Evolutionary conservation across 306 rosid genomes (phyloP), one percentile per base, ranked within the genome.

Genomic region (Carpinus fangiana): DNA sequence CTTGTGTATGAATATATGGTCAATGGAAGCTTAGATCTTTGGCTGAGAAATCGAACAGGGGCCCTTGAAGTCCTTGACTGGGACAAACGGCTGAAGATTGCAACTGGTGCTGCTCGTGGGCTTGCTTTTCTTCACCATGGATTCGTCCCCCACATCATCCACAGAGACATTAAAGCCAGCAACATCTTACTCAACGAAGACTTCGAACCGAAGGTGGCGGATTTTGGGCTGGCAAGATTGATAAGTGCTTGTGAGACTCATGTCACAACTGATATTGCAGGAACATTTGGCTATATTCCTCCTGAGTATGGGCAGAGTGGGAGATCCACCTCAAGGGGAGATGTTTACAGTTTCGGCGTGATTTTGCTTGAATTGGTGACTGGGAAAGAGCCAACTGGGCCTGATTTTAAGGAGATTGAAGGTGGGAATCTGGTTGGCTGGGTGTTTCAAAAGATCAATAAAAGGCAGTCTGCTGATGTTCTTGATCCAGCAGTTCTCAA

Each of bases 221-320:
- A 96, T 60, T 96, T 96, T 46, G 99, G 99, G 75, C 86, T 96
- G 38, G 99, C 99, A 4, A 93, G 99, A 57, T 76, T 96, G 57
- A 93, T 96, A 46, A 96, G 98, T 72, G 97, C 98, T n/a, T 96
- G 97, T 36, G 99, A 96, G 87, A 91, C 98, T 53, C 99, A 96
- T 73, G 83, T 96, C 72, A 52, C 90, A 4, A 96, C 99, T 9
- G 99, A 96, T 64, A 87, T 96, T 73, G 99, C 99, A 0, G 99
- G 99, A 80, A 96, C 99, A 75, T 93, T 96, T 28, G 99, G 99
- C 43, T 96, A 96, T 88, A 96, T 96, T 54, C 99, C 99, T 20
- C 99, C 99, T 0, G 99, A 96, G 92, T 96, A 96, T 62, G 99
- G 99, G 13, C 99, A 96, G 82, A 93, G 99, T 66, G 98, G 93